Conservation (phyloP, 805 yeast species). For the Citeromyces matritensis region DNA sequence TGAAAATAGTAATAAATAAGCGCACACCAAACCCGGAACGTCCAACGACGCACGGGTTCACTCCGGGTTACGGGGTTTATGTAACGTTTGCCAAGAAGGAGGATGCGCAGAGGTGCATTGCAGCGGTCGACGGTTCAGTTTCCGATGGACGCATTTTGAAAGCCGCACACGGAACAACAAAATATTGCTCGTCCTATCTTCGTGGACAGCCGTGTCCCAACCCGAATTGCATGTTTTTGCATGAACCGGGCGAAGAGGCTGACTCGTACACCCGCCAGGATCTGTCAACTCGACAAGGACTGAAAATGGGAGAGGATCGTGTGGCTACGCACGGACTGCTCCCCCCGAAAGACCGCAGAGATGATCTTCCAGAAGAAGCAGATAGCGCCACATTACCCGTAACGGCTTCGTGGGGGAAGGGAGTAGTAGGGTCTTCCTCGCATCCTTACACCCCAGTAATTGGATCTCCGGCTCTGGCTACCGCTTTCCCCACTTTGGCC, state of each 20-base stretch:
- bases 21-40: conserved; percentile 32
- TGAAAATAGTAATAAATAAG: conserved; percentile 84
- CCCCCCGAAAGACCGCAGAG: conserved; percentile 9
- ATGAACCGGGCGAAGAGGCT: conserved; percentile 99
- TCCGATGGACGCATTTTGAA: conserved; percentile 82
- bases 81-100: conserved; percentile 89
- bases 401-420: conserved; percentile 53
- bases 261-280: conserved; percentile 90
- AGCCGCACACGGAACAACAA: conserved; percentile 98
- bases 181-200: conserved; percentile 91
- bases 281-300: conserved; percentile 59
- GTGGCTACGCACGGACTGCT: conserved; percentile 18
- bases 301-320: conserved; percentile 28
- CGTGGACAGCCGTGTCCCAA: conserved; percentile 95
- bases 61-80: conserved; percentile 84
- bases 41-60: conserved; percentile 23
- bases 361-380: conserved; percentile 3
- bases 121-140: conserved; percentile 82
- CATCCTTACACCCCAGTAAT: not conserved
- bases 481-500: conserved; percentile 48
- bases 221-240: conserved; percentile 97
- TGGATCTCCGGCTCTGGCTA: conserved; percentile 11
- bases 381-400: conserved; percentile 35
- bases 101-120: conserved; percentile 89
- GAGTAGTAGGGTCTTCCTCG: conserved; percentile 13